phyloP scores from a whole-genome alignment of 2,329 filamentous ascomycete genomes.

The Mycosphaerella sp. region DNA sequence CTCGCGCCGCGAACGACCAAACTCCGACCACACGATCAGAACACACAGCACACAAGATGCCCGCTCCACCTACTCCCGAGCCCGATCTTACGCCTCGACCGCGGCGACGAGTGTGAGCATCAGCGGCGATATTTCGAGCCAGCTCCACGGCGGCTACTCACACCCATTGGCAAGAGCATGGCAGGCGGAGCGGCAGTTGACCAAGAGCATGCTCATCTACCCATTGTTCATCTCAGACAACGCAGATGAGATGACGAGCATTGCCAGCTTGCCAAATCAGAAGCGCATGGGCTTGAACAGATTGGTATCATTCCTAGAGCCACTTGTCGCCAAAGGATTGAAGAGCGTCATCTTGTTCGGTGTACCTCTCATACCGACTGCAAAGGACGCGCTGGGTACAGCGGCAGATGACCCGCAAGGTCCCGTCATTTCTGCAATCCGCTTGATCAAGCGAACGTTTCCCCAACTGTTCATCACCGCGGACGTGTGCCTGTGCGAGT shows the following conservation, averaged over 20 bases:
- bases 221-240: conserved; percentile 94
- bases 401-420: conserved; percentile 88
- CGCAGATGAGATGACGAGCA: conserved; percentile 83
- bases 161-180: conserved; percentile 47
- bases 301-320: conserved; percentile 74
- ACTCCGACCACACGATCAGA: conserved; percentile 39
- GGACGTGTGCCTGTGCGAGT: conserved; percentile 97
- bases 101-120: conserved; percentile 49
- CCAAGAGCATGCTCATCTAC: conserved; percentile 90
- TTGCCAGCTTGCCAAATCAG: conserved; percentile 87
- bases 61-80: conserved; percentile 43
- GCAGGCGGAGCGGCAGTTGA: conserved; percentile 49
- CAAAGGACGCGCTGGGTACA: conserved; percentile 87
- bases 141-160: conserved; percentile 48
- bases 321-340: conserved; percentile 82
- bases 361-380: conserved; percentile 71
- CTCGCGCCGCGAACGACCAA: conserved; percentile 42
- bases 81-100: conserved; percentile 46
- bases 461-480: conserved; percentile 84
- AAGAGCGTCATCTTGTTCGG: conserved; percentile 93
- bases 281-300: conserved; percentile 82
- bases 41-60: conserved; percentile 39
- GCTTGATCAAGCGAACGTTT: conserved; percentile 74
- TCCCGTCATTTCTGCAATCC: conserved; percentile 82
- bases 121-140: conserved; percentile 46